These are phyloP conservation scores for Termitomyces sp. DNA, from an alignment of 768 basidiomycete species.

Conservation along the genomic window DNA sequence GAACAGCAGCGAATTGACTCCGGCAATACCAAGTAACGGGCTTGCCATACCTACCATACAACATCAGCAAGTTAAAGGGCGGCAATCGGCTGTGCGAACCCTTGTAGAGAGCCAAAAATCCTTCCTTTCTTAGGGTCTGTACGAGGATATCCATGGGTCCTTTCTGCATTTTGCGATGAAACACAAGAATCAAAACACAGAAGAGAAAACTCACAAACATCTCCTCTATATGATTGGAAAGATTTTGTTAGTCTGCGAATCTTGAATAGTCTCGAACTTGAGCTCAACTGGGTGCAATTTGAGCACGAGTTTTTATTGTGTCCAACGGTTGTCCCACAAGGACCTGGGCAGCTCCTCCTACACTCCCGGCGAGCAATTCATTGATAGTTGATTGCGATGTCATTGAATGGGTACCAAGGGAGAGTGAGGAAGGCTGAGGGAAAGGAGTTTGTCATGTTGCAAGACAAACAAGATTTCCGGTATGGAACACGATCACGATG, in stretches of 20 bases:
- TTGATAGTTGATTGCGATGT: constrained; percentile 55
- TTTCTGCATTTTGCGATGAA: constrained; percentile 43
- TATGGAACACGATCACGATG: not conserved
- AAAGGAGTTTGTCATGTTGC: not conserved
- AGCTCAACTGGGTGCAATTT: constrained; percentile 73
- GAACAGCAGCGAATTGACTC: constrained; percentile 94
- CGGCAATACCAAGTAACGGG: constrained; percentile 88
- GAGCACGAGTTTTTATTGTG: constrained; percentile 84
- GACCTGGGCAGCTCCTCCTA: constrained; percentile 93
- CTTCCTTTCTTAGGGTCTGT: constrained; percentile 84
- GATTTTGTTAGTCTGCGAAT: constrained; percentile 5
- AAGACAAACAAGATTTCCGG: not conserved
- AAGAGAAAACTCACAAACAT: constrained; percentile 69
- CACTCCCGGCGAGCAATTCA: constrained; percentile 82
- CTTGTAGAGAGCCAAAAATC: constrained; percentile 92
- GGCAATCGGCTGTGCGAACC: constrained; percentile 37
- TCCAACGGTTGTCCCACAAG: constrained; percentile 91
- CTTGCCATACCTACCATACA: constrained; percentile 71
- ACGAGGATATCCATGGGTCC: constrained; percentile 88
- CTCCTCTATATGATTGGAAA: constrained; percentile 43
- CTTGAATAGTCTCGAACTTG: not conserved
- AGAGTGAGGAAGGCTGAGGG: not conserved
- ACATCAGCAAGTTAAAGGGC: not conserved
- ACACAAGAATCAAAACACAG: not conserved
- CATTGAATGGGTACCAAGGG: constrained; percentile 1